Conservation (phyloP, 2,329 filamentous ascomycete genomes). For the Sporothrix humicola region DNA sequence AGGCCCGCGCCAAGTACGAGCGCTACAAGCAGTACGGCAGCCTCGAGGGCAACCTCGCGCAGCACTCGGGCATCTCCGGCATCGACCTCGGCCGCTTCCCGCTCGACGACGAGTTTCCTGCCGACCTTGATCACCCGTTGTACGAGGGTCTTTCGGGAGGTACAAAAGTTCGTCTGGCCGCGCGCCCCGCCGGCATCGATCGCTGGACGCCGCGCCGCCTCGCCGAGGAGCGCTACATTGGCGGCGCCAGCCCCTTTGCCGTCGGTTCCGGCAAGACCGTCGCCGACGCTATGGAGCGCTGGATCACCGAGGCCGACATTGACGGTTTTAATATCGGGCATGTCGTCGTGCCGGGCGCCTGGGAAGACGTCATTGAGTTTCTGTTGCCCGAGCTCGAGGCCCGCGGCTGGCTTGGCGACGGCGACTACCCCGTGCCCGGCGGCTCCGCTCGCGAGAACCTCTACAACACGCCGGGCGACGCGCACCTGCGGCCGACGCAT, state of each 20-base stretch:
- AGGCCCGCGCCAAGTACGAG: conserved; percentile 38
- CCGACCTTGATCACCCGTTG: conserved; percentile 28
- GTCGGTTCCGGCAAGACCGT: conserved; percentile 71
- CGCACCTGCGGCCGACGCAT: conserved; percentile 24
- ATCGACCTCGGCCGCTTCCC: conserved; percentile 40
- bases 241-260: conserved; percentile 41
- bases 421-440: conserved; percentile 38
- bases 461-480: conserved; percentile 30
- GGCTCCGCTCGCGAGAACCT: conserved; percentile 38
- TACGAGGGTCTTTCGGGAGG: conserved; percentile 29
- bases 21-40: conserved; percentile 35
- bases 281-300: conserved; percentile 70
- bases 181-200: conserved; percentile 30
- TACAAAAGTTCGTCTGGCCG: conserved; percentile 27
- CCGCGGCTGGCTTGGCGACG: conserved; percentile 38
- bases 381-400: conserved; percentile 41
- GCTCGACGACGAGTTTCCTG: conserved; percentile 38
- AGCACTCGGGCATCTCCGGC: conserved; percentile 39
- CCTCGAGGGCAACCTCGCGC: conserved; percentile 38
- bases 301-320: conserved; percentile 71
- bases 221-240: conserved; percentile 31
- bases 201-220: conserved; percentile 35
- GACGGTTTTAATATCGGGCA: conserved; percentile 73
- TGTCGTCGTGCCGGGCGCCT: conserved; percentile 57
- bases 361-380: conserved; percentile 69